Evolutionary conservation across 208 protist genomes (phyloP), one percentile per base, ranked within the genome.

Genomic region (Leishmania aethiopica): DNA sequence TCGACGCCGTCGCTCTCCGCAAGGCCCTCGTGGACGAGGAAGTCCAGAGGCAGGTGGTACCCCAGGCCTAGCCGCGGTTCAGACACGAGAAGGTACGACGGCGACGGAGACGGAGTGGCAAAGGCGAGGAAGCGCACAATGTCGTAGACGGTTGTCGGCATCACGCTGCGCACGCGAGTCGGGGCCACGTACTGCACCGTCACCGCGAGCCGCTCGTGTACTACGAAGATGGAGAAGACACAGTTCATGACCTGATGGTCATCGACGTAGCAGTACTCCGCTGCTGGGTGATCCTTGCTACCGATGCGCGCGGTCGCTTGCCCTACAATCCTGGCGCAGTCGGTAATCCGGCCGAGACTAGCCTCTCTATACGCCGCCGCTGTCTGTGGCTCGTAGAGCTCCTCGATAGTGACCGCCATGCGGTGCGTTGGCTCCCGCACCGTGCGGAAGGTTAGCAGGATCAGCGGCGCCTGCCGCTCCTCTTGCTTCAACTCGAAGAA

Each of bases 261-360:
- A 71, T 96, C 91, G 53, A 95, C 62, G 84, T 97, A 97, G 86
- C 92, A 96, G 84, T 96, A 96, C 88, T 97, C 92, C 35, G 90
- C 92, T 53, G 82, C 76, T 17, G 94, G 94, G 66, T 87, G 84
- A 66, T 89, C 88, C 3, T 78, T 79, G 25, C 76, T 85, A 72
- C 92, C 93, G 76, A 97, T 94, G 71, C 92, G 94, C 19, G 84
- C 86, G 35, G 71, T 91, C 40, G 87, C 73, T 40, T 80, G 87
- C 40, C 84, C 86, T n/a, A 96, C 59, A 2, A 97, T 59, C 45
- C 86, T 86, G 5, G 90, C 86, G 82, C 92, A 95, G 80, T 93
- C 91, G 11, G 80, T 80, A 47, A 97, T 90, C 40, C 90, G 90
- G 45, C 69, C 49, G 45, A 97, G 75, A 60, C 92, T 96, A 22